phyloP scores from a whole-genome alignment of 495 filamentous ascomycete species.

The Opeltia flavorubescens region DNA sequence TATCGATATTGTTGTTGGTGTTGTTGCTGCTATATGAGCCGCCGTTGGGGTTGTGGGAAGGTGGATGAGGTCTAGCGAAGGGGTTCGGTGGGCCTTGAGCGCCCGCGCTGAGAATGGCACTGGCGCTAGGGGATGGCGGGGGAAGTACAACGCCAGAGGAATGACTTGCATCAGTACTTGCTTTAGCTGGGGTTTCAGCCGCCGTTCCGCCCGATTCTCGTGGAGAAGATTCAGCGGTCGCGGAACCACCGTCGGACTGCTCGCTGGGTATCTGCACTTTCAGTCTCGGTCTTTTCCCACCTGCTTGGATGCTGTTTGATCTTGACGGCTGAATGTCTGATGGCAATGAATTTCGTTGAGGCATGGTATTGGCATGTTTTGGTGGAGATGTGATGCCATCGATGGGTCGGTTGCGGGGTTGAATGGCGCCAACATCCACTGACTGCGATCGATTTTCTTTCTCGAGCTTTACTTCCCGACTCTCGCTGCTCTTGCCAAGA shows the following conservation, averaged over 20 bases:
- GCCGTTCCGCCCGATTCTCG: constrained; percentile 51
- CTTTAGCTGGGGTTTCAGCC: constrained; percentile 34
- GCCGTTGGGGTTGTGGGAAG: constrained; percentile 29
- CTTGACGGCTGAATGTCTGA: constrained; percentile 61
- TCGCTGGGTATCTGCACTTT: constrained; percentile 93
- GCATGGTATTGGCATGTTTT: constrained; percentile 17
- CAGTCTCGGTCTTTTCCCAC: constrained; percentile 61
- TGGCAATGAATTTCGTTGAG: constrained; percentile 26
- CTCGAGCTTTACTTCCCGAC: constrained; percentile 26
- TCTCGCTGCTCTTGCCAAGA: constrained; percentile 32
- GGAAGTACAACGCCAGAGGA: constrained; percentile 62
- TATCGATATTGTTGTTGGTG: constrained; percentile 66
- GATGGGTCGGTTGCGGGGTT: constrained; percentile 11
- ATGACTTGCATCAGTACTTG: constrained; percentile 40
- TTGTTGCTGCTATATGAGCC: constrained; percentile 29
- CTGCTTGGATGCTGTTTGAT: constrained; percentile 48
- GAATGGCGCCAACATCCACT: constrained; percentile 37
- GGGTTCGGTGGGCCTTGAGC: constrained; percentile 90
- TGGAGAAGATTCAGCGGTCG: constrained; percentile 57
- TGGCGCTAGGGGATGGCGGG: constrained; percentile 81
- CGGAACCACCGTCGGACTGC: constrained; percentile 69
- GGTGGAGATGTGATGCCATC: constrained; percentile 30
- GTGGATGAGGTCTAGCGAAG: constrained; percentile 69
- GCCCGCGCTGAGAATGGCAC: constrained; percentile 75
- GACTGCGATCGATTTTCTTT: constrained; percentile 36